These are phyloP conservation scores for Prinsepia uniflora DNA, from an alignment of 306 rosid genomes.

Conservation along the genomic window DNA sequence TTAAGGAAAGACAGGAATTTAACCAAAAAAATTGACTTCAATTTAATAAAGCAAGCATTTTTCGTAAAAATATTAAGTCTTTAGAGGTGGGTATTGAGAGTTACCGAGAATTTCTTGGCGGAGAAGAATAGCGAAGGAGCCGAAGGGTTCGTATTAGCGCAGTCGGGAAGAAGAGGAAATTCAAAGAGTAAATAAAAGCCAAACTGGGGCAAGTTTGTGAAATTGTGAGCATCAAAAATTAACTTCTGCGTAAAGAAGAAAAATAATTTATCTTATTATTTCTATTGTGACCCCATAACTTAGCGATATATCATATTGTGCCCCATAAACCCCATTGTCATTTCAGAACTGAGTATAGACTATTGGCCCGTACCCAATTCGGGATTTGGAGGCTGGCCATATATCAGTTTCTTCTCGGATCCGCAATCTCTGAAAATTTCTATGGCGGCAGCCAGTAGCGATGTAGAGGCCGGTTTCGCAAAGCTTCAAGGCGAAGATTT, in stretches of 20 bases:
- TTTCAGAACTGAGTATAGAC: background rate
- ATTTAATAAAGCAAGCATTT: background rate
- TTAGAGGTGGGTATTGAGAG: background rate
- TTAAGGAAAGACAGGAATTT: background rate
- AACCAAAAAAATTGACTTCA: background rate
- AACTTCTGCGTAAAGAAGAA: background rate
- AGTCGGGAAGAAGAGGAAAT: background rate
- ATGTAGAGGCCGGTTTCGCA: conserved; percentile 97
- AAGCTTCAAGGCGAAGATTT: conserved; percentile 97
- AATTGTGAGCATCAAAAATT: background rate
- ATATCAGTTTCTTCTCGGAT: background rate
- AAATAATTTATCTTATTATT: background rate
- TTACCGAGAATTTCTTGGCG: background rate
- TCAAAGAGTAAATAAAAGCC: background rate
- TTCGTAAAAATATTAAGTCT: background rate
- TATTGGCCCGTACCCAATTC: background rate
- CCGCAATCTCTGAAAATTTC: background rate
- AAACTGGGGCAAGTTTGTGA: background rate
- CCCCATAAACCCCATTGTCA: background rate
- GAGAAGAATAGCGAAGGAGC: background rate
- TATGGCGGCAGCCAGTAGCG: conserved; percentile 50
- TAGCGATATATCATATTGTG: background rate
- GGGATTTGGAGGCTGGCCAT: background rate
- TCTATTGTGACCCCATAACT: background rate
- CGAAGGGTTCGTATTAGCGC: background rate